phyloP scores from a whole-genome alignment of 176 grass and related monocot species.

The Leersia perrieri region DNA sequence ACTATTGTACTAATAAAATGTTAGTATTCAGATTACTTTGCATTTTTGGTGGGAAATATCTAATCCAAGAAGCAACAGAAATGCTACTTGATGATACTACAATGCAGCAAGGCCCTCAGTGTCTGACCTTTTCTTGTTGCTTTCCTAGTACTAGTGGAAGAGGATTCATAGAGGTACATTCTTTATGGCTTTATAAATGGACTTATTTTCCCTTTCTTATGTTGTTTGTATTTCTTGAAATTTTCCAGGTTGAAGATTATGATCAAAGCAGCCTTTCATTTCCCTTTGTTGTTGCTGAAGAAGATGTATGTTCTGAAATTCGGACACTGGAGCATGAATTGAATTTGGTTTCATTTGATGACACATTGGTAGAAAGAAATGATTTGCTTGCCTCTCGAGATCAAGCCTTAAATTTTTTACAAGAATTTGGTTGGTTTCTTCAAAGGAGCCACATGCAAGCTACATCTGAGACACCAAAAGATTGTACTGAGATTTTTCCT shows the following conservation, averaged over 20 bases:
- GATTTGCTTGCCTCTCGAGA: constrained; percentile 5
- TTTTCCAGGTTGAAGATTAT: constrained; percentile 63
- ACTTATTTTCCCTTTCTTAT: constrained; percentile 4
- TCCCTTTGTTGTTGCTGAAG: constrained; percentile 74
- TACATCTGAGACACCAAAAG: constrained; percentile 32
- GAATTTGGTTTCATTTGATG: constrained; percentile 39
- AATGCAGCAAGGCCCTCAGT: constrained; percentile 43
- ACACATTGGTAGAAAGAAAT: constrained; percentile 11
- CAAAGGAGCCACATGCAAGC: constrained; percentile 36
- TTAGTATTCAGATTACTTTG: constrained; percentile 58
- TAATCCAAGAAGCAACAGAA: constrained; percentile 65
- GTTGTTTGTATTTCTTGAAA: background rate
- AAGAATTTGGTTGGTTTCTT: constrained; percentile 71
- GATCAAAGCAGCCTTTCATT: constrained; percentile 70
- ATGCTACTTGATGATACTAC: constrained; percentile 36
- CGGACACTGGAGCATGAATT: constrained; percentile 52
- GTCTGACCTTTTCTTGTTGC: constrained; percentile 77
- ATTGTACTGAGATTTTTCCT: constrained; percentile 28
- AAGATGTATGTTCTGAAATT: constrained; percentile 64
- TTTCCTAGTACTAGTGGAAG: constrained; percentile 64
- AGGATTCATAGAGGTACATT: constrained; percentile 86
- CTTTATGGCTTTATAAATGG: background rate
- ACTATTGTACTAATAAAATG: background rate
- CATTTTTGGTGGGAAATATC: constrained; percentile 77
- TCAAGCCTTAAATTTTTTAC: constrained; percentile 46